phyloP scores from a whole-genome alignment of 2,329 filamentous ascomycete species.

The Orbilia quercus region DNA sequence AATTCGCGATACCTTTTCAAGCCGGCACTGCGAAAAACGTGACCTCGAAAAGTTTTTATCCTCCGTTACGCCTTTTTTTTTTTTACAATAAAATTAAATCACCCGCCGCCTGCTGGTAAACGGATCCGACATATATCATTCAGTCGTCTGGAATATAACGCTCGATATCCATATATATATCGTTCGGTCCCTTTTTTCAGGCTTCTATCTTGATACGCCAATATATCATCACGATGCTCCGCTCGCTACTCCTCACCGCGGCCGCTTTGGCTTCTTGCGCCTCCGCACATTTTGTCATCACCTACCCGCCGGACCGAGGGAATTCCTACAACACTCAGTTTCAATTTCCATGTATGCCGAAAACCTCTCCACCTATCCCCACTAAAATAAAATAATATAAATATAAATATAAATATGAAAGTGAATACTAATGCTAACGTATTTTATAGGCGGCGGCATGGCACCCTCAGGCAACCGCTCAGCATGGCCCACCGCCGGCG shows the following conservation, averaged over 20 bases:
- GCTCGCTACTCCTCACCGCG: slow-evolving; percentile 34
- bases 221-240: slow-evolving; percentile 34
- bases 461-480: slow-evolving; percentile 64
- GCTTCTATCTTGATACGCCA: slow-evolving; percentile 8
- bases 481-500: slow-evolving; percentile 65
- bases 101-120: slow-evolving; percentile 53
- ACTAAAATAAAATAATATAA: too few species aligned
- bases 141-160: slow-evolving; percentile 1
- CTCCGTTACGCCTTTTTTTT: background rate
- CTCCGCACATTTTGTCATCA: slow-evolving; percentile 70
- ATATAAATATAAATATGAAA: too few species aligned
- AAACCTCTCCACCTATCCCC: background rate
- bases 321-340: slow-evolving; percentile 64
- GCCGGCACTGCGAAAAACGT: slow-evolving; percentile 26
- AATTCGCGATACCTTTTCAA: slow-evolving; percentile 19
- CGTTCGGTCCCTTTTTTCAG: slow-evolving; percentile 10
- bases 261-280: slow-evolving; percentile 60
- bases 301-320: slow-evolving; percentile 68
- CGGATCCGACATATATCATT: slow-evolving; percentile 2
- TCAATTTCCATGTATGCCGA: slow-evolving; percentile 61
- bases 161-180: too few species aligned
- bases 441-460: slow-evolving; percentile 39
- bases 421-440: background rate
- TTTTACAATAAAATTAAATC: slow-evolving; percentile 6
- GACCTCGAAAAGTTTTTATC: slow-evolving; percentile 28